Base-by-base conservation (phyloP, 1,284 basidiomycete species). In the Cutaneotrichosporon sp. region DNA sequence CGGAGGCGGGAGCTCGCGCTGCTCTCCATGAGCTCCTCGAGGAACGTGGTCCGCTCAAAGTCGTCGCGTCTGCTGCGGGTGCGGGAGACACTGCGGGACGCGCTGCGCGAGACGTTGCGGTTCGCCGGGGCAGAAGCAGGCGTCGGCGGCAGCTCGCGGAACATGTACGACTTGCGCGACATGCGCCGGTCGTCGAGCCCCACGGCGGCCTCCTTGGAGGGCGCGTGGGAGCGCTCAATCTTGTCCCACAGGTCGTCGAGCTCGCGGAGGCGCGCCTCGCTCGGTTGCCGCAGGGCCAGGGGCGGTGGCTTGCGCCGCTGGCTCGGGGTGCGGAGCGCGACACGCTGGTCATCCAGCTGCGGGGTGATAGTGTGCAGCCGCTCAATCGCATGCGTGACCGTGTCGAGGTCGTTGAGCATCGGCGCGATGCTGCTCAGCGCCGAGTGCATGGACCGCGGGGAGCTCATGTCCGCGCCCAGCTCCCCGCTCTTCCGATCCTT, bases 271-370 rank as follows among this genome's bases (percentile, higher is more conserved):
- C 74, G 73, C 9, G 33, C 55, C 13, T 66, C 63, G 34, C 64
- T 63, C 43, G 76, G 70, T 14, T 53, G 33, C 13, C 34, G 22
- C 22, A 53, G 34, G 33, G 18, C 24, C 11, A 34, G n/a, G 10
- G 52, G 22, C 25, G 25, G 16, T 13, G 47, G 47, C 27, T 31
- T 50, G 16, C 25, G 24, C 5, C 51, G 51, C 34, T 53, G 51
- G 45, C 29, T 52, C 14, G 16, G 16, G 2, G 4, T 20, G 4
- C 88, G 87, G 56, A 93, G 83, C 72, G 92, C 91, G 13, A 90
- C 90, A 1, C 93, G 86, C 75, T 95, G 93, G 71, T 91, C 88
- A 61, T 89, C 86, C 45, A 95, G 78, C 74, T 93, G 91, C 0
- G 93, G 92, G 1, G 90, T 87, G 31, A 89, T 87, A 16, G 85